Conservation (phyloP, 495 filamentous ascomycete genomes). For the Filosporella fistucella region DNA sequence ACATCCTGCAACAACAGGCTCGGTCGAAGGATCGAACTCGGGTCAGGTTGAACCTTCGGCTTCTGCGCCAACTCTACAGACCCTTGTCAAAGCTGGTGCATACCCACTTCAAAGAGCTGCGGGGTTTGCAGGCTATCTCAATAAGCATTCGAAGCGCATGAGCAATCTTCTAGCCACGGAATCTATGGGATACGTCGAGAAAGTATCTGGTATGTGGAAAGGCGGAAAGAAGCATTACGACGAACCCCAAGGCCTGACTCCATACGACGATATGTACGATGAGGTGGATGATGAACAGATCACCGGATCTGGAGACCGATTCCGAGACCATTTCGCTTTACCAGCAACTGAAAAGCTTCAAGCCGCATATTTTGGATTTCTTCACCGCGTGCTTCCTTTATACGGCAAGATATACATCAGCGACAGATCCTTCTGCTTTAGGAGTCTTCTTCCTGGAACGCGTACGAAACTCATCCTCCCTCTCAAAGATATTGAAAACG, state of each 20-base stretch:
- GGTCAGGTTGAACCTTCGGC: conserved; percentile 26
- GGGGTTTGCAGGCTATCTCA: conserved; percentile 78
- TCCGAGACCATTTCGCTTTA: conserved; percentile 85
- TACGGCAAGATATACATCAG: conserved; percentile 98
- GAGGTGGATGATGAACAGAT: conserved; percentile 61
- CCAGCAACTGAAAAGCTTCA: conserved; percentile 80
- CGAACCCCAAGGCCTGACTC: conserved; percentile 61
- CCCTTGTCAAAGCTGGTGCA: conserved; percentile 65
- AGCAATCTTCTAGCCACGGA: conserved; percentile 83
- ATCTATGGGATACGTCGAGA: conserved; percentile 96
- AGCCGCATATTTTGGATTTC: conserved; percentile 83
- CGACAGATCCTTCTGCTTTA: conserved; percentile 86
- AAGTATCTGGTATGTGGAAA: conserved; percentile 96
- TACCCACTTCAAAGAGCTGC: conserved; percentile 86
- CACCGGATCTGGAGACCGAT: conserved; percentile 63
- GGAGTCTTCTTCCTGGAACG: conserved; percentile 83
- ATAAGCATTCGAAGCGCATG: conserved; percentile 69
- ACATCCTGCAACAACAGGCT: conserved; percentile 33
- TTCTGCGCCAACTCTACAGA: conserved; percentile 60
- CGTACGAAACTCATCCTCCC: conserved; percentile 92
- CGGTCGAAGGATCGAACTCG: conserved; percentile 25
- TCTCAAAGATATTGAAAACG: conserved; percentile 87
- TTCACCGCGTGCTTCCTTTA: conserved; percentile 83
- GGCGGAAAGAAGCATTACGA: conserved; percentile 87
- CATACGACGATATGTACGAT: conserved; percentile 51